These are phyloP conservation scores for Fraxinus quadrangulata DNA, from an alignment of 257 asterid genomes.

Conservation along the genomic window DNA sequence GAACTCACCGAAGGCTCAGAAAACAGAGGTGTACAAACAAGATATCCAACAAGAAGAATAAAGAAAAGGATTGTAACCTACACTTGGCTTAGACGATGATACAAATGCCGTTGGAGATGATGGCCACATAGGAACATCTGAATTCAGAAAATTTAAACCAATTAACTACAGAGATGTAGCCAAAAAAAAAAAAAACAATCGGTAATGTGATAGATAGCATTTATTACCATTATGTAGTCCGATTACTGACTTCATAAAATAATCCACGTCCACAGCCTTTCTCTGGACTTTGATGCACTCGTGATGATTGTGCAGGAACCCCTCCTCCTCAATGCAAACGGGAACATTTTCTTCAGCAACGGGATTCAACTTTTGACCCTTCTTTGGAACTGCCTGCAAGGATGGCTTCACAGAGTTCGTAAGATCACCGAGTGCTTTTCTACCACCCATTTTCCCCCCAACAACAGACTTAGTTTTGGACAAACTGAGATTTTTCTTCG, in stretches of 20 bases:
- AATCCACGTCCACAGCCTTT: slow-evolving; percentile 45
- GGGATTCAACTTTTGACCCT: slow-evolving; percentile 40
- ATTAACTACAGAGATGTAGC: slow-evolving; percentile 6
- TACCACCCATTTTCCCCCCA: slow-evolving; percentile 55
- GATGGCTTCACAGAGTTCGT: slow-evolving; percentile 70
- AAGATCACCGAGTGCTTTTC: slow-evolving; percentile 80
- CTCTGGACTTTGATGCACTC: slow-evolving; percentile 70
- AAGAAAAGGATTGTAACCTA: slow-evolving; percentile 12
- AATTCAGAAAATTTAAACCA: slow-evolving; percentile 1
- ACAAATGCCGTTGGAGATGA: slow-evolving; percentile 38
- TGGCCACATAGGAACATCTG: slow-evolving; percentile 30
- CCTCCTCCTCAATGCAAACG: slow-evolving; percentile 48
- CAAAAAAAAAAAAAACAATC: background rate
- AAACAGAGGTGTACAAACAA: too few relatives aligned
- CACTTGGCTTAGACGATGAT: slow-evolving; percentile 44
- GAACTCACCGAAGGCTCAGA: background rate
- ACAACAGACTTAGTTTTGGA: slow-evolving; percentile 44
- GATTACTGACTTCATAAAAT: slow-evolving; percentile 54
- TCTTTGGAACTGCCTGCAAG: slow-evolving; percentile 36
- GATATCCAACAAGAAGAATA: background rate
- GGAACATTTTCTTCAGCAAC: slow-evolving; percentile 41
- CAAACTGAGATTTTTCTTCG: slow-evolving; percentile 50
- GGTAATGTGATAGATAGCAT: background rate
- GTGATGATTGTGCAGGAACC: slow-evolving; percentile 75
- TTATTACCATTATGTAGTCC: slow-evolving; percentile 63